Evolutionary conservation across 2,329 filamentous ascomycete species (phyloP), one percentile per base, ranked within the genome.

Genomic region (Fusarium oxysporum): DNA sequence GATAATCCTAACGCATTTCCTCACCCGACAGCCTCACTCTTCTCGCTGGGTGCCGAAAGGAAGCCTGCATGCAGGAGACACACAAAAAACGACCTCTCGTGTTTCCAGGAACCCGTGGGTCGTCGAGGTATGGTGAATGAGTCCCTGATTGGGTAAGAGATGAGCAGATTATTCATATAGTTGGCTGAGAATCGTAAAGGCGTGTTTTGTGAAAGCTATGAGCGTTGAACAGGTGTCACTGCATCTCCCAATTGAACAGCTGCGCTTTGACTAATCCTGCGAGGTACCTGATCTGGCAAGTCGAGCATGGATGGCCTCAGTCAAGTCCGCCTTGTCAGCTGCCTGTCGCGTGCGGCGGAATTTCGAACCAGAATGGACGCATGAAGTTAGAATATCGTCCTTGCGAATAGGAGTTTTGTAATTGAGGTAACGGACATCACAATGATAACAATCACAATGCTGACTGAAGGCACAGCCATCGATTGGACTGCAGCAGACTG

Each of bases 1-100:
- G 54, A 48, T 53, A 32, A 35, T 54, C 56, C 56, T 51, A 69
- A 41, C 30, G 38, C 44, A 40, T 32, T 35, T 59, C 50, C 28
- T 59, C 40, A n/a, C 50, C 41, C 70, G 74, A 67, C 74, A 73
- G 74, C 74, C 74, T 76, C 71, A 76, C 62, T 76, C 62, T 65
- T 43, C 21, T 62, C 53, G 55, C 54, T 65, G 53, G 62, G 62
- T 53, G 59, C 63, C 56, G 58, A 61, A 43, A 69, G 71, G 48
- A 60, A 57, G 41, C 54, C 62, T 23, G 54, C 57, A 73, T 72
- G 66, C 66, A 73, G 14, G n/a, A 45, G 35, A 56, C 38, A 40
- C 63, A 69, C 59, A 69, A 59, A 62, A 53, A 30, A 44, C 44
- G 45, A 62, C 71, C 71, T 72, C 57, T 72, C 44, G 59, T 65